Conservation (phyloP, 345 rosid species). For the Chamaenerion angustifolium region DNA sequence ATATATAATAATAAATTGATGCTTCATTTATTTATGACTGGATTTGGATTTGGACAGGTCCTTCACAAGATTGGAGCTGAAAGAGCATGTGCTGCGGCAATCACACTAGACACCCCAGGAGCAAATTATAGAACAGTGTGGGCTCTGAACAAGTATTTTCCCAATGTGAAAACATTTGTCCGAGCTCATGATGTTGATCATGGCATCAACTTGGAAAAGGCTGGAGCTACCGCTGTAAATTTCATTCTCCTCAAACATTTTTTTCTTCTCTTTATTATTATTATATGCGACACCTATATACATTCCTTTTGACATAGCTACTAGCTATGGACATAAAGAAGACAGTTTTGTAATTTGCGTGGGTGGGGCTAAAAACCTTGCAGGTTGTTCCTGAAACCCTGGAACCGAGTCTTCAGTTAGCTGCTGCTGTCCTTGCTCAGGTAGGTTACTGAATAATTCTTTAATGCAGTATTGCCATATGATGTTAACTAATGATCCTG, state of each 20-base stretch:
- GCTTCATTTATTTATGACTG: background rate
- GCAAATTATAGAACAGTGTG: conserved; percentile 98
- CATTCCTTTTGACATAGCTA: too few species aligned
- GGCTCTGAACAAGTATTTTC: conserved; percentile 95
- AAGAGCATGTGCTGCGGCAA: conserved; percentile 95
- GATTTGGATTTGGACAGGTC: conserved; percentile 33
- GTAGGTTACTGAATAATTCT: conserved; percentile 16
- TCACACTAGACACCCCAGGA: conserved; percentile 91
- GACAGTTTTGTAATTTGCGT: too few species aligned
- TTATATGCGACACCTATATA: too few species aligned
- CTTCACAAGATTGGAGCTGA: conserved; percentile 95
- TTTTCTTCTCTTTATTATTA: too few species aligned
- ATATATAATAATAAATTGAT: background rate
- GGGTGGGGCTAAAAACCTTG: conserved; percentile 4
- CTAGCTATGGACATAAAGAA: too few species aligned
- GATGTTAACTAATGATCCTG: background rate
- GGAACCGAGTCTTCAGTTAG: conserved; percentile 97
- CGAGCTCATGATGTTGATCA: conserved; percentile 98
- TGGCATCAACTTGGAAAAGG: conserved; percentile 90
- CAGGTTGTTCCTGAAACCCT: conserved; percentile 98
- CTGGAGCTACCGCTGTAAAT: conserved; percentile 92
- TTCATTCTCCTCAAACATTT: conserved; percentile 2
- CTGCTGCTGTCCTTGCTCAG: conserved; percentile 99
- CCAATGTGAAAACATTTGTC: conserved; percentile 88
- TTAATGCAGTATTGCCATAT: background rate